phyloP scores from a whole-genome alignment of 257 asterid species.

The Solanum acaule region DNA sequence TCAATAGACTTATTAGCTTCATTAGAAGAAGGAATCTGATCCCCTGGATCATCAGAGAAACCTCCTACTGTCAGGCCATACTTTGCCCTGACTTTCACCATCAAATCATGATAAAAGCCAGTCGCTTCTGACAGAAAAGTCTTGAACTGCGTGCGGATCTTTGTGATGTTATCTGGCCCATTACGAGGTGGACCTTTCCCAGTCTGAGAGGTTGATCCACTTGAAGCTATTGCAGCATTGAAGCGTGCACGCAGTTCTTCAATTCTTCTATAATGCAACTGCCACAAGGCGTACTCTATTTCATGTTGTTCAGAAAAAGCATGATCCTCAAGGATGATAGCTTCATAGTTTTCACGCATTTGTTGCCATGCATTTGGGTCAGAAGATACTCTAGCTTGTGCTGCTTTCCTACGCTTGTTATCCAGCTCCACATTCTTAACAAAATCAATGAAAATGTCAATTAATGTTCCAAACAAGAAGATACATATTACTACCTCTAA shows the following conservation, averaged over 20 bases:
- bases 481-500: neutral
- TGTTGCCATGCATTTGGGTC: conserved; percentile 93
- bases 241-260: conserved; percentile 80
- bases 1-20: conserved; percentile 60
- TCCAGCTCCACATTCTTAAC: conserved; percentile 79
- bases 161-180: conserved; percentile 66
- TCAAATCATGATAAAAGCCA: conserved; percentile 93
- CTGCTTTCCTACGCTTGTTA: conserved; percentile 71
- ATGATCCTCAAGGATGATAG: conserved; percentile 83
- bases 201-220: conserved; percentile 57
- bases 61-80: conserved; percentile 73
- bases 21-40: conserved; percentile 40
- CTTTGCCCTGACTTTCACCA: conserved; percentile 76
- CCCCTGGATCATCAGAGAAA: conserved; percentile 56
- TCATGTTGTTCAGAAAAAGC: conserved; percentile 81
- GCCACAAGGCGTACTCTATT: conserved; percentile 89
- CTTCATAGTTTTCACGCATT: conserved; percentile 93
- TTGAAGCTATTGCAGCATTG: conserved; percentile 56
- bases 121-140: conserved; percentile 93
- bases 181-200: conserved; percentile 60
- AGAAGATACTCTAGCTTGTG: conserved; percentile 76
- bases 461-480: neutral
- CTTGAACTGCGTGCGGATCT: conserved; percentile 83
- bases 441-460: neutral
- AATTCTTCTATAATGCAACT: conserved; percentile 79